A percentile compares a stretch with the other conserved stretches of the same genome.
phyloP scores from a whole-genome alignment of 805 yeast genomes.

The Teunomyces panamensis region DNA sequence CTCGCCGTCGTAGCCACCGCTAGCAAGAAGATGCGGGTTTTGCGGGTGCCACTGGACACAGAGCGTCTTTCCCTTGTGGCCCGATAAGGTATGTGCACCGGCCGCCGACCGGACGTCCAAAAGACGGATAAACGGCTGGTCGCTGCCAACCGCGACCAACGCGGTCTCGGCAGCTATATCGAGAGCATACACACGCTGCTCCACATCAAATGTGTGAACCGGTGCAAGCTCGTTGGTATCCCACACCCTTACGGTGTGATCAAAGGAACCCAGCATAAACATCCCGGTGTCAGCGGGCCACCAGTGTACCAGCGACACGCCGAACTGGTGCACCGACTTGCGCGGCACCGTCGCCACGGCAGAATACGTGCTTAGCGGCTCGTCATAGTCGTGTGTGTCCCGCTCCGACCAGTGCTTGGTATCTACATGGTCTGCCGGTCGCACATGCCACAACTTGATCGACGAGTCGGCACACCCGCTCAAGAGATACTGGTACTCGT shows the following conservation, averaged over 20 bases:
- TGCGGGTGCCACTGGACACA: slow-evolving; percentile 75
- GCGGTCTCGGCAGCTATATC: slow-evolving; percentile 50
- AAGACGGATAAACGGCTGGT: slow-evolving; percentile 65
- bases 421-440: slow-evolving; percentile 11
- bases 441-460: slow-evolving; percentile 63
- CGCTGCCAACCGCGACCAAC: slow-evolving; percentile 67
- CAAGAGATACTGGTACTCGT: slow-evolving; percentile 46
- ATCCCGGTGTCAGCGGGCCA: slow-evolving; percentile 88
- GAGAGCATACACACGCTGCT: slow-evolving; percentile 60
- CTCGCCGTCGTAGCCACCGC: slow-evolving; percentile 82
- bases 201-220: slow-evolving; percentile 65
- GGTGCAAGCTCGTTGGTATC: slow-evolving; percentile 65
- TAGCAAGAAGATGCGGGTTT: slow-evolving; percentile 57
- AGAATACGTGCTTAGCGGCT: slow-evolving; percentile 23
- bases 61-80: slow-evolving; percentile 56
- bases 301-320: slow-evolving; percentile 76
- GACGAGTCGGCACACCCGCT: slow-evolving; percentile 76
- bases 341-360: slow-evolving; percentile 36
- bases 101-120: slow-evolving; percentile 73
- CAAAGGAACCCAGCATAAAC: slow-evolving; percentile 81
- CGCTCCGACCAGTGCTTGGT: slow-evolving; percentile 12
- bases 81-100: slow-evolving; percentile 66
- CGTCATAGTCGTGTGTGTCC: slow-evolving; percentile 32
- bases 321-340: slow-evolving; percentile 56
- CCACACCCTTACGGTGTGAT: slow-evolving; percentile 75